These are phyloP conservation scores for Syncephalastrum racemosum DNA, from an alignment of 371 early-diverging fungal species.

Conservation along the genomic window DNA sequence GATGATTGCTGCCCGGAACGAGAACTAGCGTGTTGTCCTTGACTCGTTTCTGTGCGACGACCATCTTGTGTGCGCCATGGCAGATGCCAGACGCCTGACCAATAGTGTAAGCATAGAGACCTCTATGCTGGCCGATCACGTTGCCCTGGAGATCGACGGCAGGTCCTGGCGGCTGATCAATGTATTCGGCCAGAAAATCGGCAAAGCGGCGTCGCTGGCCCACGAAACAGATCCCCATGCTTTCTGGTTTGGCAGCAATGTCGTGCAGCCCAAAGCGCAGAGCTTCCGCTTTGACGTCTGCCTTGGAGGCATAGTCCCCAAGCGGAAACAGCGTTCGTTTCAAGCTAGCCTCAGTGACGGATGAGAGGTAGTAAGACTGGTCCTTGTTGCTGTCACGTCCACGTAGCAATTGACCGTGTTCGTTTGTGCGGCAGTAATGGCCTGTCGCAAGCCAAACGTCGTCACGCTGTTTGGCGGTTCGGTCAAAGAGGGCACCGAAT, in stretches of 20 bases:
- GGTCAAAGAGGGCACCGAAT: slow-evolving; percentile 80
- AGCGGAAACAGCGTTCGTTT: slow-evolving; percentile 81
- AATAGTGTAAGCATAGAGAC: slow-evolving; percentile 71
- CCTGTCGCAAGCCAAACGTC: slow-evolving; percentile 80
- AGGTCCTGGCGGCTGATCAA: slow-evolving; percentile 62
- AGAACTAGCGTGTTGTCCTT: slow-evolving; percentile 34
- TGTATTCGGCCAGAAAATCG: slow-evolving; percentile 72
- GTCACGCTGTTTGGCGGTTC: slow-evolving; percentile 25
- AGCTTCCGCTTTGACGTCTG: slow-evolving; percentile 75
- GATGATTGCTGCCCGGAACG: slow-evolving; percentile 47
- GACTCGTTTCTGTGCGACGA: slow-evolving; percentile 44
- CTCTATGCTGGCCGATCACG: slow-evolving; percentile 65
- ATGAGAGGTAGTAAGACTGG: slow-evolving; percentile 91
- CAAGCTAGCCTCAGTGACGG: slow-evolving; percentile 52
- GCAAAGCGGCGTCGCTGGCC: slow-evolving; percentile 79
- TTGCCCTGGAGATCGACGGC: slow-evolving; percentile 57
- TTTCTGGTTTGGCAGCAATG: slow-evolving; percentile 77
- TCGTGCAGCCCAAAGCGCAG: slow-evolving; percentile 47
- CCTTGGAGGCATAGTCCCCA: slow-evolving; percentile 69
- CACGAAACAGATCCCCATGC: slow-evolving; percentile 97
- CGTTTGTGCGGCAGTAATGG: slow-evolving; percentile 73
- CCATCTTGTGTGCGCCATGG: slow-evolving; percentile 59
- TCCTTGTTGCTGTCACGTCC: slow-evolving; percentile 80
- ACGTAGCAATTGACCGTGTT: slow-evolving; percentile 35
- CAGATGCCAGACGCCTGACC: slow-evolving; percentile 72